Evolutionary conservation across 1,139 yeast species (phyloP).

Genomic region (Saccharomyces hybrid): DNA sequence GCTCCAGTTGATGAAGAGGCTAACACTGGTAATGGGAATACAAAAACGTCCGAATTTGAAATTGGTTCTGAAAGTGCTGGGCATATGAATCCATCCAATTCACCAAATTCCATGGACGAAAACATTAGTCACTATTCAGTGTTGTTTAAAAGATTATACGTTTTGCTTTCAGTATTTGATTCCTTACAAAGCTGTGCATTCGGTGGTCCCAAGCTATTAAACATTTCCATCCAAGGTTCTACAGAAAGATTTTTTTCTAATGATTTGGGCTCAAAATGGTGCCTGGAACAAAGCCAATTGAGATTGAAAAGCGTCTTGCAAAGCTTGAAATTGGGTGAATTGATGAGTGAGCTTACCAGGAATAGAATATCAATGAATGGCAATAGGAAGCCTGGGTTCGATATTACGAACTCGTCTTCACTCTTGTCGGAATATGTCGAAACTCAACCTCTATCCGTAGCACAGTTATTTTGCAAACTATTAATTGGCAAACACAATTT

Average conservation of each 20-base stretch:
- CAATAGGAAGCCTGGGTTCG: background rate
- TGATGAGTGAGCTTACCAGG: constrained; percentile 21
- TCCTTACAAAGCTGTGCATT: constrained; percentile 47
- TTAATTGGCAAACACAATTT: constrained; percentile 19
- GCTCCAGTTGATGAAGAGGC: background rate
- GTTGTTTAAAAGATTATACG: constrained; percentile 44
- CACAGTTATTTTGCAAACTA: constrained; percentile 17
- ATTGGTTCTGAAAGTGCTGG: background rate
- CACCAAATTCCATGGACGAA: constrained; percentile 27
- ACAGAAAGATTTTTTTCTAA: constrained; percentile 16
- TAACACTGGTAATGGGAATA: constrained; percentile 6
- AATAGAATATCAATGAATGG: constrained; percentile 14
- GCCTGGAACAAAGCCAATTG: constrained; percentile 20
- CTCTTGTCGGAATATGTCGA: constrained; percentile 4
- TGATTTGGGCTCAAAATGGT: constrained; percentile 18
- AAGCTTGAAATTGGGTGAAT: constrained; percentile 23
- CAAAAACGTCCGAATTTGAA: constrained; percentile 5
- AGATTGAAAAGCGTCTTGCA: constrained; percentile 19
- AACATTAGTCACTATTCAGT: constrained; percentile 31
- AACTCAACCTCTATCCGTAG: constrained; percentile 6
- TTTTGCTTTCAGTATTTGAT: constrained; percentile 45
- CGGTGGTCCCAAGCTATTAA: constrained; percentile 45
- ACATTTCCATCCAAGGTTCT: constrained; percentile 23
- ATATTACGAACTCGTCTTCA: background rate
- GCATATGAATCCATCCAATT: background rate